Percentiles rank a stretch among this genome's conserved stretches.
These are phyloP conservation scores for Raphanus raphanistrum DNA, from an alignment of 345 rosid species.

Conservation along the genomic window DNA sequence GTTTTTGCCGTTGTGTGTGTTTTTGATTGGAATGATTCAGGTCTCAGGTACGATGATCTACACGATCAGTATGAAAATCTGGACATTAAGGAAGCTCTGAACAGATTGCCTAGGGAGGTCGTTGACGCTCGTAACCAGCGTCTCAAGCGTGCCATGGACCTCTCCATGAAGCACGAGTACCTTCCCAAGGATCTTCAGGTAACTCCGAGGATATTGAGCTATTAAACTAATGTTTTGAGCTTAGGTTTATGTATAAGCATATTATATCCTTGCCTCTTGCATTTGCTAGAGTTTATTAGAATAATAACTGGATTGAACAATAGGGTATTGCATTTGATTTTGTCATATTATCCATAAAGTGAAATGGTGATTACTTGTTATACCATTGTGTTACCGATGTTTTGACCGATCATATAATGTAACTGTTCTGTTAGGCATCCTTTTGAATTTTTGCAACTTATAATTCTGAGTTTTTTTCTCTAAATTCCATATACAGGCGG, in stretches of 20 bases:
- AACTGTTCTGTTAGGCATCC: neutral
- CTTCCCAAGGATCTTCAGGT: slow-evolving; percentile 86
- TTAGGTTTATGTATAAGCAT: too few species aligned
- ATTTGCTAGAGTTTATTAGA: too few species aligned
- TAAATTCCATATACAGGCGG: slow-evolving; percentile 42
- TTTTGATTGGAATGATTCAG: slow-evolving; percentile 36
- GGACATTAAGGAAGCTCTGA: slow-evolving; percentile 87
- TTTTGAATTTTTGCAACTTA: neutral
- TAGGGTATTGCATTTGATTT: neutral
- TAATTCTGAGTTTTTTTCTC: neutral
- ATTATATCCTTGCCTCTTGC: too few species aligned
- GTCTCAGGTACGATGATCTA: slow-evolving; percentile 88
- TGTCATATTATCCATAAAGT: neutral
- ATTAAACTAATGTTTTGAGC: neutral
- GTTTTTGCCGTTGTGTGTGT: neutral
- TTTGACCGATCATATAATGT: neutral
- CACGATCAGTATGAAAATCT: slow-evolving; percentile 74
- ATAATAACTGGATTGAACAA: too few species aligned
- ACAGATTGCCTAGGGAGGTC: slow-evolving; percentile 84
- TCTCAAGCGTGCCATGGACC: slow-evolving; percentile 96
- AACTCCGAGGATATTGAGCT: neutral
- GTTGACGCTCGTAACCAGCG: slow-evolving; percentile 96
- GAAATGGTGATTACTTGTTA: neutral
- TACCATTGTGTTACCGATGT: neutral
- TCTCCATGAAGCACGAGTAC: slow-evolving; percentile 96